Evolutionary conservation across 2,329 filamentous ascomycete genomes (phyloP), one percentile per base, ranked within the genome.

Genomic region (Hypoxylon sp.): DNA sequence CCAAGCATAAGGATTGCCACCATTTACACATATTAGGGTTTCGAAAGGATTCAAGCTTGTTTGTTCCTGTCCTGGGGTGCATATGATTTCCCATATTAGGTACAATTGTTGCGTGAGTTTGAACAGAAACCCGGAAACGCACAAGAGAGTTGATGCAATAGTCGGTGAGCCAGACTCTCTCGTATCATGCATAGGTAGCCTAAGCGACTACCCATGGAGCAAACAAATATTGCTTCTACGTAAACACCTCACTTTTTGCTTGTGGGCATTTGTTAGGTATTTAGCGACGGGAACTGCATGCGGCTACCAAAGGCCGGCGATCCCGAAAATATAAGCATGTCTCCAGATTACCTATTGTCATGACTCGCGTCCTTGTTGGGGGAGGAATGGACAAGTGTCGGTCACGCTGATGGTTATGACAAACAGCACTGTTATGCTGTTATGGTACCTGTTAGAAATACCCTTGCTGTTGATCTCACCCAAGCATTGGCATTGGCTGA

Each of bases 11-110:
- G n/a, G 28, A 38, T 36, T 34, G 5, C 43, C 36, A 38, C 30
- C 23, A 34, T 17, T 60, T 38, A 50, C 32, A 59, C 21, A 14
- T 48, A 11, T 57, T 43, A 58, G 38, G 38, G 25, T 45, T 45
- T 58, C 25, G 23, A 43, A 56, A 69, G 63, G 63, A 71, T 69
- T 63, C 58, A 71, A 70, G 67, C 61, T 72, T 70, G 59, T 68
- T 66, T 70, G 60, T 55, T 25, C 59, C 52, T 25, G 50, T 25
- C 43, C 65, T 55, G 60, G 63, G 66, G 66, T 69, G 61, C 63
- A 69, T 71, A 65, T 53, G 43, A 28, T 45, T 52, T 55, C 48
- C 48, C 45, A 58, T 57, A 58, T 41, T 49, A 19, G 25, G 32
- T 48, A n/a, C 49, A 43, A 34, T 43, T 48, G 19, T 32, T 25